A percentile compares a stretch with the other conserved stretches of the same genome.
Evolutionary conservation across 140 eudicot genomes (phyloP).

Genomic region (Oenanthe javanica): DNA sequence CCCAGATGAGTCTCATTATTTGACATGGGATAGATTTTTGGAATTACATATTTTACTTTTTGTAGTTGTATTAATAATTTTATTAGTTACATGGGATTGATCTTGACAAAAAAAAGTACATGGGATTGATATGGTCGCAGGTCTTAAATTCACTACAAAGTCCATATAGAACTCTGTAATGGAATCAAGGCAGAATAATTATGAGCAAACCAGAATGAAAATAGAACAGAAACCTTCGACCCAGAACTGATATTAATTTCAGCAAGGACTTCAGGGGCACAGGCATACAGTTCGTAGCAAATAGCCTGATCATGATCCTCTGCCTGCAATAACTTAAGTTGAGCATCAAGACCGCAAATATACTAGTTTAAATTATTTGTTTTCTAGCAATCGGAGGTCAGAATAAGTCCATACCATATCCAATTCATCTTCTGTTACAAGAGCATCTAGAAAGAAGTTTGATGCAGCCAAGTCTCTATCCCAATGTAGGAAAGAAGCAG

Average conservation of each 20-base stretch:
- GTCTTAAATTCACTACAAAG: neutral
- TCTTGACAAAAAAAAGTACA: neutral
- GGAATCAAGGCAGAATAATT: neutral
- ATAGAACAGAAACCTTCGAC: slow-evolving; percentile 36
- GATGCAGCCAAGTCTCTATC: slow-evolving; percentile 25
- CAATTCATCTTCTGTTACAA: slow-evolving; percentile 33
- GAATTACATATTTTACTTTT: neutral
- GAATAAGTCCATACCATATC: slow-evolving; percentile 30
- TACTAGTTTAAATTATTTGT: neutral
- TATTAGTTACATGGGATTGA: neutral
- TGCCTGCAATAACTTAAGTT: slow-evolving; percentile 37
- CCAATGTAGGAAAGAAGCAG: slow-evolving; percentile 37
- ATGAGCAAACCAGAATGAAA: neutral
- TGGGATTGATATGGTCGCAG: neutral
- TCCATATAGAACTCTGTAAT: neutral
- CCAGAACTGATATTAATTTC: slow-evolving; percentile 30
- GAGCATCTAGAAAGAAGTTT: slow-evolving; percentile 27
- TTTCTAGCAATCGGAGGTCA: neutral
- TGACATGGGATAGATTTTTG: neutral
- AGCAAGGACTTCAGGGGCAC: slow-evolving; percentile 76
- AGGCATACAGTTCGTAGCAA: slow-evolving; percentile 49
- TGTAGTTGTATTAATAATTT: neutral
- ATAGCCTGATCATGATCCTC: slow-evolving; percentile 44
- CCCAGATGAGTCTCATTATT: neutral
- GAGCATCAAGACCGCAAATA: slow-evolving; percentile 16